These are phyloP conservation scores for Sclerotiophoma versabilis DNA, from an alignment of 2,329 filamentous ascomycete species.

Conservation along the genomic window DNA sequence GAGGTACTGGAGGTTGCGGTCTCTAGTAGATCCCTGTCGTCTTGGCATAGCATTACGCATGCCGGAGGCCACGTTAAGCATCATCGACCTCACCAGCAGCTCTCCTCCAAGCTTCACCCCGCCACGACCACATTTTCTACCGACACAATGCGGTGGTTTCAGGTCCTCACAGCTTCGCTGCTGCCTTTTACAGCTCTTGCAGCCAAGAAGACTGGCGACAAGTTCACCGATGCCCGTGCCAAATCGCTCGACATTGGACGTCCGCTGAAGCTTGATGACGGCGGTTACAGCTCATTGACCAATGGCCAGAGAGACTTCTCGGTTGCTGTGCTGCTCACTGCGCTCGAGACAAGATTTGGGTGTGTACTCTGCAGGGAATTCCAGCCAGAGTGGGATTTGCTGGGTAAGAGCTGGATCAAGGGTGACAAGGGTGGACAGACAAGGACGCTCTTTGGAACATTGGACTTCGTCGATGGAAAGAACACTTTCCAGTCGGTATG, in stretches of 20 bases:
- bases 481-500: conserved; percentile 84
- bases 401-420: conserved; percentile 85
- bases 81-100: conserved; percentile 18
- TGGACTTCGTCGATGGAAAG: conserved; percentile 89
- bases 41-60: conserved; percentile 40
- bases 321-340: conserved; percentile 83
- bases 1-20: neutral
- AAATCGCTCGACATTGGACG: conserved; percentile 67
- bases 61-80: conserved; percentile 44
- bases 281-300: conserved; percentile 77
- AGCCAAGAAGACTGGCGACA: conserved; percentile 69
- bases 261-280: conserved; percentile 80
- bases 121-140: conserved; percentile 23
- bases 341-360: conserved; percentile 80
- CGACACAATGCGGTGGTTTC: conserved; percentile 70
- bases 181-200: conserved; percentile 67
- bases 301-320: conserved; percentile 82
- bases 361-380: conserved; percentile 90
- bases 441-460: conserved; percentile 77
- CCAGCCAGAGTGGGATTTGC: conserved; percentile 90
- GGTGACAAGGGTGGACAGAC: conserved; percentile 79
- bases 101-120: conserved; percentile 19
- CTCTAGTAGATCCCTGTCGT: conserved; percentile 21
- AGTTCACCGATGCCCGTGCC: conserved; percentile 74
- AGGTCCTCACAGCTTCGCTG: conserved; percentile 68